Base-by-base conservation (phyloP, 2,329 filamentous ascomycete species). In the Scortechinia acanthostroma region DNA sequence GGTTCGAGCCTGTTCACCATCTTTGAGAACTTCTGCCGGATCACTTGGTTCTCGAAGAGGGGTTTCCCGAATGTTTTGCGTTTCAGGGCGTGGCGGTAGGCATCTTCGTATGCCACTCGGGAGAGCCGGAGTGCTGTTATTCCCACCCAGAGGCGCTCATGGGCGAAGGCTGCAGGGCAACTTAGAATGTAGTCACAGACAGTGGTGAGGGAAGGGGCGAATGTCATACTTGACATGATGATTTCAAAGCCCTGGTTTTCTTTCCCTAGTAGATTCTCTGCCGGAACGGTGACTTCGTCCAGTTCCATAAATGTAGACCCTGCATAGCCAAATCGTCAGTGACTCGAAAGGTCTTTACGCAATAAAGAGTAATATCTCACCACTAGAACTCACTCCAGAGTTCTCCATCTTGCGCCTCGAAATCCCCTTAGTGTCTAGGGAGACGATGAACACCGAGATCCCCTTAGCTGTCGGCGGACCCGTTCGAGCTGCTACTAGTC, bases 21-120 rank as follows among this genome's bases (percentile, higher is more conserved):
- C 4, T 51, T 50, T 33, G 48, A 45, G 22, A 52, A 49, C 21
- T 52, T 52, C 30, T 46, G 47, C 10, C 51, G 35, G 4, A 52
- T 49, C 4, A 51, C 48, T 14, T 47, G 45, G 23, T 52, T 48
- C 3, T 51, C 44, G 13, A 45, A 43, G 3, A 52, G 22, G 3
- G 40, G 45, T 37, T 51, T 48, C 2, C 51, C 51, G 35, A 52
- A 52, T 6, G 51, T 50, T 35, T 52, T 43, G 17, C 51, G 44
- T 17, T 45, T 46, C 43, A 48, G 22, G 3, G 51, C 49, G 42
- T 51, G 13, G 10, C 14, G 21, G 17, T 14, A 47, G 45, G 25
- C 25, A 30, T 30, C 25, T 30, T 30, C 25, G n/a, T 30, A 30
- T 10, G 25, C 10, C n/a, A 30, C 25, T n/a, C 25, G 25, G 25